These are phyloP conservation scores for Melampsora americana DNA, from an alignment of 1,284 basidiomycete species.

Conservation along the genomic window DNA sequence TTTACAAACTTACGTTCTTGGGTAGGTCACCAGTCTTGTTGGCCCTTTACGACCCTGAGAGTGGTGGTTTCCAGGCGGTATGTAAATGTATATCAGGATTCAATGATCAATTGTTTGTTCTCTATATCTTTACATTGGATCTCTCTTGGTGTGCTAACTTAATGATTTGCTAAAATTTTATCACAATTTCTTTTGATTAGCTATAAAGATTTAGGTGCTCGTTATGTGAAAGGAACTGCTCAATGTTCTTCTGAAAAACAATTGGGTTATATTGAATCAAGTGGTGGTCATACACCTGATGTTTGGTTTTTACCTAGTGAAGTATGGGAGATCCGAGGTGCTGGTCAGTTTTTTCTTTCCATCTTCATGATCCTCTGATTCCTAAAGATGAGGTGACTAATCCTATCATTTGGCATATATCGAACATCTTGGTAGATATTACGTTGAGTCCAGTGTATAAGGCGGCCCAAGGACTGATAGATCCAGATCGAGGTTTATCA, in stretches of 20 bases:
- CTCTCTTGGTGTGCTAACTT: slow-evolving; percentile 47
- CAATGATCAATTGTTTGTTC: slow-evolving; percentile 68
- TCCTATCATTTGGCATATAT: background rate
- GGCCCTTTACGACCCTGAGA: slow-evolving; percentile 68
- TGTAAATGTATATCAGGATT: slow-evolving; percentile 82
- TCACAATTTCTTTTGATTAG: background rate
- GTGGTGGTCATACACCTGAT: slow-evolving; percentile 67
- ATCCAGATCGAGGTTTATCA: slow-evolving; percentile 63
- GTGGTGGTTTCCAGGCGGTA: slow-evolving; percentile 70
- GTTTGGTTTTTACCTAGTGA: slow-evolving; percentile 81
- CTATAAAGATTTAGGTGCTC: slow-evolving; percentile 32
- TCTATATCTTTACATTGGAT: slow-evolving; percentile 60
- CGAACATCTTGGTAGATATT: slow-evolving; percentile 55
- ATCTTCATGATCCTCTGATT: slow-evolving; percentile 1
- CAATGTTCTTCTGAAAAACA: slow-evolving; percentile 45
- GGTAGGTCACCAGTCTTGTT: slow-evolving; percentile 70
- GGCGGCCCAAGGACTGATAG: slow-evolving; percentile 70
- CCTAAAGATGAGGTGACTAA: slow-evolving; percentile 62
- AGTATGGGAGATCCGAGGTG: slow-evolving; percentile 57
- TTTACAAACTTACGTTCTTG: too few species aligned
- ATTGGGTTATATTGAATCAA: slow-evolving; percentile 42
- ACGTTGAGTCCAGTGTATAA: slow-evolving; percentile 83
- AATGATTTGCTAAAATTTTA: background rate
- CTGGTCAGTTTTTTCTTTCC: background rate
- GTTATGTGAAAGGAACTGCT: slow-evolving; percentile 9